A percentile compares a stretch with the other conserved stretches of the same genome.
These are phyloP conservation scores for Magnusiomyces paraingens DNA, from an alignment of 1,139 yeast species.

Conservation along the genomic window DNA sequence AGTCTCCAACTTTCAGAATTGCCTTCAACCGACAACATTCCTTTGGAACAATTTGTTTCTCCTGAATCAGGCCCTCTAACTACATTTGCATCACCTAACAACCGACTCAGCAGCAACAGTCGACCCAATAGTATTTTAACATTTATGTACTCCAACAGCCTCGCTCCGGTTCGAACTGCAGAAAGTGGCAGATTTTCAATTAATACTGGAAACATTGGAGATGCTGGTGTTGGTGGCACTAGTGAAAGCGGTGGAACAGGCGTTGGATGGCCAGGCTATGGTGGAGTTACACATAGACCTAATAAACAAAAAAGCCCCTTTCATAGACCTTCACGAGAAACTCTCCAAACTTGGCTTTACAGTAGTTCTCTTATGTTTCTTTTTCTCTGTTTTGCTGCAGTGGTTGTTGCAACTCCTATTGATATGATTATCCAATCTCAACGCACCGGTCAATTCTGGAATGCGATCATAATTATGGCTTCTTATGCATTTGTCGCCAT, in stretches of 20 bases:
- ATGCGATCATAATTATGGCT: conserved; percentile 67
- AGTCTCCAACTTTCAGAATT: too few relatives aligned
- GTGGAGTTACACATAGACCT: neutral
- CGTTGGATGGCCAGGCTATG: neutral
- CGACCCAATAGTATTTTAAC: too few relatives aligned
- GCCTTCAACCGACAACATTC: too few relatives aligned
- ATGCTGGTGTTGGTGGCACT: too few relatives aligned
- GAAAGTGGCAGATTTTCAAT: too few relatives aligned
- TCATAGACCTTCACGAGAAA: neutral
- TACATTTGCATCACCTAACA: too few relatives aligned
- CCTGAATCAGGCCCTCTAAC: too few relatives aligned
- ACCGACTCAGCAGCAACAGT: too few relatives aligned
- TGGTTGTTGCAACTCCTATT: conserved; percentile 63
- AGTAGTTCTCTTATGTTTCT: conserved; percentile 50
- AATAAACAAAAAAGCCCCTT: neutral
- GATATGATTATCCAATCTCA: conserved; percentile 67
- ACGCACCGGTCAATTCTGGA: conserved; percentile 51
- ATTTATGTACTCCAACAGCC: too few relatives aligned
- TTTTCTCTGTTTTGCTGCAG: conserved; percentile 46
- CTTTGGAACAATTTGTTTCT: too few relatives aligned
- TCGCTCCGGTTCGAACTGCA: too few relatives aligned
- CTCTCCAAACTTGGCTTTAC: conserved; percentile 36
- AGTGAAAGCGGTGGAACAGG: neutral
- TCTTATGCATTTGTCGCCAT: conserved; percentile 60
- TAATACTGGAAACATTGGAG: too few relatives aligned